Base-by-base conservation (phyloP, 2,329 filamentous ascomycete species). In the Cadophora gregata region DNA sequence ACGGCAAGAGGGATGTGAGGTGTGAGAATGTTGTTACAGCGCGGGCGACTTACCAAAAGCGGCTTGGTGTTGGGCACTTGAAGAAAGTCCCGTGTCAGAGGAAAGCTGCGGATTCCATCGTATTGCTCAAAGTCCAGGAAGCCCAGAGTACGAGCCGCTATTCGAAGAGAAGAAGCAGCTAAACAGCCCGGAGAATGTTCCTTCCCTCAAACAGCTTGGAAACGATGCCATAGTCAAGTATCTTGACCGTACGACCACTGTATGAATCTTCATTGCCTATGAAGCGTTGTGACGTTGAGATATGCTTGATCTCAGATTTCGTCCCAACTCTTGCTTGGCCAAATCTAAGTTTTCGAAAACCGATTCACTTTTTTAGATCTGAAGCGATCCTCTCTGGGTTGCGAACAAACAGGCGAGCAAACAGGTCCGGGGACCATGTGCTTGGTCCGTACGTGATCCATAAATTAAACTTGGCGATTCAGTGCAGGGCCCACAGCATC, bases 381-480 rank as follows among this genome's bases (percentile, higher is more conserved):
- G 10, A 16, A 16, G 14, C 10, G 6, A 42, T 1, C 19, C 19
- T 16, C 14, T 16, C 16, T 42, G 38, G 19, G 19, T 47, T 21
- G 4, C 42, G n/a, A 21, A 47, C 42, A 47, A 47, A 21, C 5
- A 47, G 4, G 42, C n/a, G n/a, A n/a, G n/a, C n/a, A n/a, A n/a
- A n/a, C n/a, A 21, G 21, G 19, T n/a, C 19, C 9, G 19, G 19
- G n/a, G 19, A 47, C 19, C 42, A 21, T 47, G 42, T 47, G 19
- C 21, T 21, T 47, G 42, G 10, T 10, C 29, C 53, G 8, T n/a
- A 7, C 8, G n/a, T n/a, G 53, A 31, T 56, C 53, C 53, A 36
- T 31, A 36, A 36, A 24, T 56, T 29, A 36, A 24, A 56, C 29
- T 58, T 58, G 33, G 55, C 31, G 55, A 58, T 38, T 25, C 7